Evolutionary conservation across 306 rosid genomes (phyloP), one percentile per base, ranked within the genome.

Genomic region (Vigna reflexopilosa): DNA sequence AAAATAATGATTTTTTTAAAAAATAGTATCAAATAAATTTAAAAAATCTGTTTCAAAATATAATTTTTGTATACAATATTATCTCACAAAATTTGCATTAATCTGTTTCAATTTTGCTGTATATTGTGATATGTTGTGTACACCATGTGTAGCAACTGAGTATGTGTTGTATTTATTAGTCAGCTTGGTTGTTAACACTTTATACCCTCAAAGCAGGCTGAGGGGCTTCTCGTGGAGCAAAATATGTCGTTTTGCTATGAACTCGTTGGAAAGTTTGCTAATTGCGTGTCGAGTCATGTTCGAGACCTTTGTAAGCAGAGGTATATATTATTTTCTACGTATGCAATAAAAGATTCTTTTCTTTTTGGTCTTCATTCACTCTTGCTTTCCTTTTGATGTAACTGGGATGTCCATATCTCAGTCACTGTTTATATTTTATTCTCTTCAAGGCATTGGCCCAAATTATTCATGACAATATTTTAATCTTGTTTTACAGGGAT

Each of bases 141-240:
- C 16, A 22, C 16, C 32, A 9, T 22, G 6, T 20, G 63, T 20
- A 58, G 9, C 47, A 42, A 42, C 13, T 9, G 13, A 42, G 47
- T 9, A 42, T 9, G 0, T 58, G 16, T 59, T 28, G 28, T n/a
- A 2, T 17, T 5, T 26, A 5, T 32, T 30, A 62, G 4, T 26
- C 11, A 59, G 17, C 3, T 62, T 26, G 16, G 36, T 19, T 56
- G 49, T 19, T 84, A 52, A 69, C 13, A 19, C 28, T 83, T 61
- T 51, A 34, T 34, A 70, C 26, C 12, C 30, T 82, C 73, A 38
- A 17, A 47, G 32, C 93, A 95, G 99, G 96, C 91, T 61, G 97
- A 88, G 65, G 96, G 94, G 59, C 76, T 87, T 84, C 66, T 95
- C 64, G 59, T 87, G 0, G 98, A 95, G 83, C 93, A 88, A 76